phyloP scores from a whole-genome alignment of 2,329 filamentous ascomycete species.

The Zymoseptoria pseudotritici region DNA sequence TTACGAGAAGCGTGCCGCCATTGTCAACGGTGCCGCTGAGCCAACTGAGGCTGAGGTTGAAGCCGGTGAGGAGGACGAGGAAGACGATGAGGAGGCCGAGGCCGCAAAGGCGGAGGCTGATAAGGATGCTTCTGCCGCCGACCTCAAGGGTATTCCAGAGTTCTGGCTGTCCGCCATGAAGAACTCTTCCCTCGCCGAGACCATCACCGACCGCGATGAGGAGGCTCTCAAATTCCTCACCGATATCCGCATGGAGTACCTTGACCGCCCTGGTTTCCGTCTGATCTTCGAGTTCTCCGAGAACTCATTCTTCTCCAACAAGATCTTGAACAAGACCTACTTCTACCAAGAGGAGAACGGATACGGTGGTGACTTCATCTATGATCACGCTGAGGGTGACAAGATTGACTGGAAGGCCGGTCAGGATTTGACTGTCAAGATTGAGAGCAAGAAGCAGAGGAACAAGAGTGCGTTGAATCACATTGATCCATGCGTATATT shows the following conservation, averaged over 20 bases:
- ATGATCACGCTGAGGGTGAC: slow-evolving; percentile 96
- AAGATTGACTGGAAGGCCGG: slow-evolving; percentile 95
- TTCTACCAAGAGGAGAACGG: slow-evolving; percentile 98
- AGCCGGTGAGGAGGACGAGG: slow-evolving; percentile 73
- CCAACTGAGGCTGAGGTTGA: slow-evolving; percentile 81
- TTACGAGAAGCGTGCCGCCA: slow-evolving; percentile 88
- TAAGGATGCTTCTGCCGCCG: slow-evolving; percentile 46
- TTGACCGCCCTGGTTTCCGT: slow-evolving; percentile 95
- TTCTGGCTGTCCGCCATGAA: slow-evolving; percentile 99
- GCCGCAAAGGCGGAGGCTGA: slow-evolving; percentile 50
- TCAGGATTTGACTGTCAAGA: slow-evolving; percentile 85
- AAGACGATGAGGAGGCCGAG: slow-evolving; percentile 55
- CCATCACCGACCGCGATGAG: slow-evolving; percentile 98
- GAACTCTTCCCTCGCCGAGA: slow-evolving; percentile 96
- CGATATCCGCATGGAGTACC: slow-evolving; percentile 98
- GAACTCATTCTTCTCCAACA: slow-evolving; percentile 97
- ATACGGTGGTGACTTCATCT: slow-evolving; percentile 98
- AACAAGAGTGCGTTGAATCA: slow-evolving; percentile 77
- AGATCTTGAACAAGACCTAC: slow-evolving; percentile 95
- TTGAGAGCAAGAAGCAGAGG: slow-evolving; percentile 99
- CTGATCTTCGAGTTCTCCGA: slow-evolving; percentile 94
- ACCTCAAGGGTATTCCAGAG: slow-evolving; percentile 80
- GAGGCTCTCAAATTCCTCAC: slow-evolving; percentile 79
- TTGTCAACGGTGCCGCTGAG: slow-evolving; percentile 81
- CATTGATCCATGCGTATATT: neutral